Conservation (phyloP, 352 stramenopile genomes). For the Peronospora tabacina region DNA sequence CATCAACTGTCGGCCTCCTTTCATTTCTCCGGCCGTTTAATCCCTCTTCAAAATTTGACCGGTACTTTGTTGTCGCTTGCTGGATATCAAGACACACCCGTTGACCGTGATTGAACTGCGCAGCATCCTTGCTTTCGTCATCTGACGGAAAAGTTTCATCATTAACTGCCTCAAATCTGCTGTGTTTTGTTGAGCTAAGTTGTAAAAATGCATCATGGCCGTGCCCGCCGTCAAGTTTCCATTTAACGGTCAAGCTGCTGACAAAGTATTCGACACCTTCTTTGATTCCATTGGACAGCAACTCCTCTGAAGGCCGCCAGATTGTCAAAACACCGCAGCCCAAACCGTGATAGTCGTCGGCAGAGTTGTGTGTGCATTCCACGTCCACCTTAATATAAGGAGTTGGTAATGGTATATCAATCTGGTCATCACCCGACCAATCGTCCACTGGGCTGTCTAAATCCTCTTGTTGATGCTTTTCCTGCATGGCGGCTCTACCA, state of each 20-base stretch:
- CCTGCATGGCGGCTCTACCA: slow-evolving; percentile 7
- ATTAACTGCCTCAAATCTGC: slow-evolving; percentile 29
- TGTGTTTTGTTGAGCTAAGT: slow-evolving; percentile 61
- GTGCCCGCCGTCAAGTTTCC: slow-evolving; percentile 43
- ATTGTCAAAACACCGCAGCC: slow-evolving; percentile 46
- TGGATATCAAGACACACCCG: slow-evolving; percentile 23
- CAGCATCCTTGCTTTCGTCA: slow-evolving; percentile 2
- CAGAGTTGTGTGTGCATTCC: slow-evolving; percentile 38
- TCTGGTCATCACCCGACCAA: slow-evolving; percentile 12
- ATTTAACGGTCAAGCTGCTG: slow-evolving; percentile 54
- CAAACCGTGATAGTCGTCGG: slow-evolving; percentile 13
- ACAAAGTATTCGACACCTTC: slow-evolving; percentile 56
- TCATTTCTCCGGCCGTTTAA: slow-evolving; percentile 22
- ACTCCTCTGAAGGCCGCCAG: slow-evolving; percentile 54
- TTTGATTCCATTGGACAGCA: slow-evolving; percentile 32
- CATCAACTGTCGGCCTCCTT: slow-evolving; percentile 29
- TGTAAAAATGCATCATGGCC: slow-evolving; percentile 38
- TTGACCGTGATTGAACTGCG: not conserved
- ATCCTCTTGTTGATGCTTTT: slow-evolving; percentile 15
- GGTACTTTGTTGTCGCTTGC: slow-evolving; percentile 24
- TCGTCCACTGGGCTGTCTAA: slow-evolving; percentile 8
- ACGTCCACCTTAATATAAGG: slow-evolving; percentile 69
- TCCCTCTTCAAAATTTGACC: slow-evolving; percentile 21
- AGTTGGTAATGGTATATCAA: slow-evolving; percentile 32
- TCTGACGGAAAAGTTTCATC: slow-evolving; percentile 4